Evolutionary conservation across 306 rosid genomes (phyloP), one percentile per base, ranked within the genome.

Genomic region (Biancaea sappan): DNA sequence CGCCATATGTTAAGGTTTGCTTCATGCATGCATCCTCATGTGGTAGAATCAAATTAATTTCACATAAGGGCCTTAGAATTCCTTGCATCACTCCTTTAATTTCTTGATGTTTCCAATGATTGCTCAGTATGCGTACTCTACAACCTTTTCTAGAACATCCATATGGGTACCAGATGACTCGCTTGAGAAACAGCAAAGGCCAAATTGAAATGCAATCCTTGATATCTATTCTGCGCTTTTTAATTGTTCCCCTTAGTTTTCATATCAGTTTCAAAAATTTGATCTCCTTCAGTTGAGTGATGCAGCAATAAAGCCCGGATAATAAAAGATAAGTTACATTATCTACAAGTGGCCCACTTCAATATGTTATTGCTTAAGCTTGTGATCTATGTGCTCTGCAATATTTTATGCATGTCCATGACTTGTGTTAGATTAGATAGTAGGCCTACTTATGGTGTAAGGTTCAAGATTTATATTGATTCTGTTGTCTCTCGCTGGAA

Each of bases 401-500:
- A 19, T 68, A 22, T 12, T 26, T 21, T 53, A 50, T 50, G 40
- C 25, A 37, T 24, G 38, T 48, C 25, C 10, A 44, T 40, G 16
- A 35, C 11, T 62, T 34, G 5, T 46, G 61, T 50, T 46, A 26
- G 8, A 40, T 40, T 12, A 18, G 53, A 35, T 74, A 19, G 22
- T 66, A 46, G 31, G 15, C 50, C 14, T 24, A 54, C 25, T 69
- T n/a, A 12, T 47, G 38, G 14, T 16, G 32, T 59, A 6, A 38
- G 47, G 2, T 38, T 37, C 69, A 44, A 18, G 71, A 9, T 46
- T 64, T 40, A 75, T 16, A 66, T 14, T 76, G 67, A 26, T 73
- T 65, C 29, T 66, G 37, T 51, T 76, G 22, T 18, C 35, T 53
- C 31, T 48, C 47, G 18, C 71, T 41, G 77, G 53, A 82, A 77